A percentile compares a stretch with the other conserved stretches of the same genome.
These are phyloP conservation scores for Allomyces javanicus DNA, from an alignment of 192 early-diverging fungal genomes.

Conservation along the genomic window DNA sequence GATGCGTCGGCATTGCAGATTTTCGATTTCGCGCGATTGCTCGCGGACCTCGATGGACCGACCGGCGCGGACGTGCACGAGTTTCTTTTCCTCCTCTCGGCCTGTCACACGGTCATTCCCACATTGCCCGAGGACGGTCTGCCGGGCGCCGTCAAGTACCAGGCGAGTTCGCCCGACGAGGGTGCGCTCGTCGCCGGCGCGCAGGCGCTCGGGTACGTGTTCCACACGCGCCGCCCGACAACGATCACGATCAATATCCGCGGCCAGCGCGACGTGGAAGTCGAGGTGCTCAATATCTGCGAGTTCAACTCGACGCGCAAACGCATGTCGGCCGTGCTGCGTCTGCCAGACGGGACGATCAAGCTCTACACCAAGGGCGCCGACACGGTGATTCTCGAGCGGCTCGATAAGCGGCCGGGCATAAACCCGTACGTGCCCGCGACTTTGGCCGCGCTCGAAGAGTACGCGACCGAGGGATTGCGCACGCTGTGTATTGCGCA, in stretches of 20 bases:
- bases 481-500: constrained; percentile 90
- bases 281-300: constrained; percentile 82
- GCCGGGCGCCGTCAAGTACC: constrained; percentile 59
- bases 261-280: constrained; percentile 35
- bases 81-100: constrained; percentile 32
- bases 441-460: constrained; percentile 11
- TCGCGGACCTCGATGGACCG: too few species aligned
- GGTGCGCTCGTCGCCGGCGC: constrained; percentile 69
- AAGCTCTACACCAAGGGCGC: constrained; percentile 95
- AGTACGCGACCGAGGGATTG: constrained; percentile 88
- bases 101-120: constrained; percentile 45
- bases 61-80: constrained; percentile 7
- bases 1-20: too few species aligned
- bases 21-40: too few species aligned
- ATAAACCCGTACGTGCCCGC: constrained; percentile 29
- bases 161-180: constrained; percentile 94
- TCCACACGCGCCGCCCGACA: constrained; percentile 7
- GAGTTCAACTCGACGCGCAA: constrained; percentile 99
- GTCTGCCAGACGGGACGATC: constrained; percentile 60
- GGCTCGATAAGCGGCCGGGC: constrained; percentile 34
- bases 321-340: constrained; percentile 84
- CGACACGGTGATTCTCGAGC: constrained; percentile 89
- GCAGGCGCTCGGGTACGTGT: constrained; percentile 13
- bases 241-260: constrained; percentile 4
- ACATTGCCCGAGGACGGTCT: constrained; percentile 21